These are phyloP conservation scores for Blastomyces emzantsi DNA, from an alignment of 2,329 filamentous ascomycete species.

Conservation along the genomic window DNA sequence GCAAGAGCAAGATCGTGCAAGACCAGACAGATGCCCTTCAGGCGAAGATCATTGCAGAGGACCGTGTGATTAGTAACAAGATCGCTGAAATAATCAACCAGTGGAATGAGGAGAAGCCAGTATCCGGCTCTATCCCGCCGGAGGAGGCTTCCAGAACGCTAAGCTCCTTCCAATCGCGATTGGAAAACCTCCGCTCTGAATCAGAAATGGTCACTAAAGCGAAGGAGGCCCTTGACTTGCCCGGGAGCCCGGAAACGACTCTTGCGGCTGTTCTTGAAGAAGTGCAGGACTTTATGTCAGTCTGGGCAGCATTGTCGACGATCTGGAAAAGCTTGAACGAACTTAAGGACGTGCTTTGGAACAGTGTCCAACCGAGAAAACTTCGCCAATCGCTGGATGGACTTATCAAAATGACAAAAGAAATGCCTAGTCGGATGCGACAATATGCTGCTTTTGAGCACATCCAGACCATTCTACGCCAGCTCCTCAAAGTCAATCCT, in stretches of 20 bases:
- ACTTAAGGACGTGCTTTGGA: constrained; percentile 87
- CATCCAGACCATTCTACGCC: constrained; percentile 81
- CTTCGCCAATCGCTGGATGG: constrained; percentile 81
- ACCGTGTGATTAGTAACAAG: constrained; percentile 81
- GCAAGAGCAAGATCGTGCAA: constrained; percentile 90
- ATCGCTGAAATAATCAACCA: constrained; percentile 74
- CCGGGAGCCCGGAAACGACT: constrained; percentile 68
- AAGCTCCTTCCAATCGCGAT: constrained; percentile 69
- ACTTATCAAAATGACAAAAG: constrained; percentile 94
- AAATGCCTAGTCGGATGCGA: constrained; percentile 98
- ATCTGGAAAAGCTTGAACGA: constrained; percentile 97
- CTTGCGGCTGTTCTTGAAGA: constrained; percentile 84
- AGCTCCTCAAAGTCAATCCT: constrained; percentile 82
- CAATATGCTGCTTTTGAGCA: constrained; percentile 99
- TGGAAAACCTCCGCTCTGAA: constrained; percentile 77
- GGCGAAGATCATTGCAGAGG: constrained; percentile 90
- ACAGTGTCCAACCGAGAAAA: constrained; percentile 88
- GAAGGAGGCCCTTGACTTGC: constrained; percentile 90
- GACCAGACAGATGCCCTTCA: constrained; percentile 93
- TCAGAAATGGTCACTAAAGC: constrained; percentile 91
- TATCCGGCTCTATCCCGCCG: constrained; percentile 86
- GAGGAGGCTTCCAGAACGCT: constrained; percentile 79
- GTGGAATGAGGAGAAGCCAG: constrained; percentile 96
- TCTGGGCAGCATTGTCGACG: constrained; percentile 90
- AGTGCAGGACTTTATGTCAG: constrained; percentile 96